A percentile compares a stretch with the other conserved stretches of the same genome.
These are phyloP conservation scores for Dactylonectria estremocensis DNA, from an alignment of 2,329 filamentous ascomycete genomes.

Conservation along the genomic window DNA sequence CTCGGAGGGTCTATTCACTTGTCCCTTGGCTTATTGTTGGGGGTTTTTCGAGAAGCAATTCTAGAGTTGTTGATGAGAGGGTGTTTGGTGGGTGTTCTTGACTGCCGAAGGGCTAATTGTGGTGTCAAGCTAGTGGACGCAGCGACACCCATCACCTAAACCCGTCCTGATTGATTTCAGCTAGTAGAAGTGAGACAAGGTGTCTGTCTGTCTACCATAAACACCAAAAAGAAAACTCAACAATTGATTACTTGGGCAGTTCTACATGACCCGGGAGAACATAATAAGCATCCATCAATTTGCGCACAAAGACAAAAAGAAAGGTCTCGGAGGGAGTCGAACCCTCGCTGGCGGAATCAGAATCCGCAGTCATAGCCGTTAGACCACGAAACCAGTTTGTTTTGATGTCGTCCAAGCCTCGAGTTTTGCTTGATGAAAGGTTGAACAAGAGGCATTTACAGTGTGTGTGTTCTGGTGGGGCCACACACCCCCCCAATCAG, in stretches of 20 bases:
- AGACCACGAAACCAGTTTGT: slow-evolving; percentile 29
- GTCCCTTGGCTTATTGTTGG: slow-evolving; percentile 10
- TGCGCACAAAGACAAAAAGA: not conserved
- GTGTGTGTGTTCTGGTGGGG: not conserved
- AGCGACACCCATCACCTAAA: not conserved
- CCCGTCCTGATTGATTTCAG: not conserved
- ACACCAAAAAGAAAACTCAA: not conserved
- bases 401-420: slow-evolving; percentile 5
- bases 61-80: not conserved
- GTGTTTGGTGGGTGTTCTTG: not conserved
- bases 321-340: slow-evolving; percentile 34
- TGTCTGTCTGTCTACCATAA: too few species aligned
- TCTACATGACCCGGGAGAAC: not conserved
- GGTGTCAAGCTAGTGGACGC: not conserved
- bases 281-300: not conserved
- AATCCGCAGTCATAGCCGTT: slow-evolving; percentile 37
- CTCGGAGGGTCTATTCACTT: not conserved
- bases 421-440: not conserved
- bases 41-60: not conserved
- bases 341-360: slow-evolving; percentile 37
- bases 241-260: not conserved
- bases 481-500: not conserved
- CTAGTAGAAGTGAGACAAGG: not conserved
- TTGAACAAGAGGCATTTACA: not conserved
- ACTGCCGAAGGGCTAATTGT: not conserved